phyloP scores from a whole-genome alignment of 495 filamentous ascomycete genomes.

The Tuber magnatum region DNA sequence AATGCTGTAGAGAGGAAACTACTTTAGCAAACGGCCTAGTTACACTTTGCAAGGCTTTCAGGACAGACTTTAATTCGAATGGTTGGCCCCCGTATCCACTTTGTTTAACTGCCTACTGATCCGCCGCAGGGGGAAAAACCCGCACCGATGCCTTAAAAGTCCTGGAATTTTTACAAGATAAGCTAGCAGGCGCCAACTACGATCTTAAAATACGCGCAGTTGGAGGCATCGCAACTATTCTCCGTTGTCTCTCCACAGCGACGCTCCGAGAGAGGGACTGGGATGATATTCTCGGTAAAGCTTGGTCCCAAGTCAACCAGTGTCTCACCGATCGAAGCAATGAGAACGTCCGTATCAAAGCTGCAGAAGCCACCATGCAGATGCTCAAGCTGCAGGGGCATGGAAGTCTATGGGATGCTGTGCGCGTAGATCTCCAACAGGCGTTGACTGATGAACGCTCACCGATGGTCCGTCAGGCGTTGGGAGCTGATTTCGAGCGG shows the following conservation, averaged over 20 bases:
- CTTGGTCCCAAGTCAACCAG: constrained; percentile 26
- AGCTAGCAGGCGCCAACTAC: constrained; percentile 32
- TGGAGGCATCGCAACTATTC: constrained; percentile 25
- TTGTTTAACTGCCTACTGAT: background rate
- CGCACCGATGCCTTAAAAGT: constrained; percentile 22
- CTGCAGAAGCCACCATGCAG: constrained; percentile 22
- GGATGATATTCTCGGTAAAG: constrained; percentile 24
- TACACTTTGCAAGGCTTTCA: constrained; percentile 30
- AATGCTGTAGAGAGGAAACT: background rate
- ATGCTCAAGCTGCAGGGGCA: constrained; percentile 28
- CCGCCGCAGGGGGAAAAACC: constrained; percentile 9
- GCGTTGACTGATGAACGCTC: constrained; percentile 30
- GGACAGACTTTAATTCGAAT: constrained; percentile 19
- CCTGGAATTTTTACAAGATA: constrained; percentile 23
- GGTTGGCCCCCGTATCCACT: constrained; percentile 12
- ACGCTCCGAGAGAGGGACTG: constrained; percentile 21
- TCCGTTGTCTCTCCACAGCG: constrained; percentile 18
- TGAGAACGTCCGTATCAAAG: constrained; percentile 35
- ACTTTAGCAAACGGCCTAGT: constrained; percentile 26
- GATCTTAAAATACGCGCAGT: constrained; percentile 37
- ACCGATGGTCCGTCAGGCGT: constrained; percentile 28
- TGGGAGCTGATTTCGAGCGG: constrained; percentile 26
- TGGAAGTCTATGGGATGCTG: constrained; percentile 26
- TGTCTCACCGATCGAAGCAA: constrained; percentile 32
- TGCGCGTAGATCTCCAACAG: constrained; percentile 29